Conservation (phyloP, 2,329 filamentous ascomycete species). For the Phaeosphaeriaceae sp. region DNA sequence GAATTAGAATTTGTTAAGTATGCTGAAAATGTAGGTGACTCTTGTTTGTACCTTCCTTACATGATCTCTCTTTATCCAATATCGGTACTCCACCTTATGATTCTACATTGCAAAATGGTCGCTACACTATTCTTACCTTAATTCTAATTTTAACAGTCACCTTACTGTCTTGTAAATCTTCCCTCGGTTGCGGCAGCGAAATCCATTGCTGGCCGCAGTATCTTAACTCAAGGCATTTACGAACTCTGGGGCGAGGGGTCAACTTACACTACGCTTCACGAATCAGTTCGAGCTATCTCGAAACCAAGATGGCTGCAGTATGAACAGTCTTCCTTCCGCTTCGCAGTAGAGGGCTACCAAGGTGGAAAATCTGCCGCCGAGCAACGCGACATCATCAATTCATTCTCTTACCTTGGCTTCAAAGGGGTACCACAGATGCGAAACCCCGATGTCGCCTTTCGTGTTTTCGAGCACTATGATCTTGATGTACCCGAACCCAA, state of each 20-base stretch:
- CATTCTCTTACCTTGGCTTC: conserved; percentile 79
- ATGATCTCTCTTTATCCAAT: background rate
- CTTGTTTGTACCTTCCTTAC: background rate
- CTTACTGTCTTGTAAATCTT: conserved; percentile 80
- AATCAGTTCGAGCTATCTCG: conserved; percentile 65
- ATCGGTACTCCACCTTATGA: background rate
- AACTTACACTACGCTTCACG: conserved; percentile 72
- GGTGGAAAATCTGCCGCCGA: conserved; percentile 68
- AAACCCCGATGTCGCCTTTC: conserved; percentile 71
- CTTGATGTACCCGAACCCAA: conserved; percentile 59
- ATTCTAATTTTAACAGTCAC: conserved; percentile 66
- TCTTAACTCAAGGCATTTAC: conserved; percentile 82
- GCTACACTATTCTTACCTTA: background rate
- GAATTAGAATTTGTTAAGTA: conserved; percentile 78
- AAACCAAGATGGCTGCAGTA: conserved; percentile 71
- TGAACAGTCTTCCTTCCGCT: conserved; percentile 74
- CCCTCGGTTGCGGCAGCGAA: conserved; percentile 67
- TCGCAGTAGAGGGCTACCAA: conserved; percentile 82
- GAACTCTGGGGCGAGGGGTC: conserved; percentile 83
- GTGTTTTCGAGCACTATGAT: conserved; percentile 82
- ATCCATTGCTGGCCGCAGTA: conserved; percentile 73
- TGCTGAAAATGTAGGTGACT: conserved; percentile 68
- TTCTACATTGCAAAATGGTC: conserved; percentile 3
- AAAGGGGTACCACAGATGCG: conserved; percentile 79
- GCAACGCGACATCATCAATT: conserved; percentile 79